Base-by-base conservation (phyloP, 1,139 yeast genomes). In the Insectozyma bohioensis region DNA sequence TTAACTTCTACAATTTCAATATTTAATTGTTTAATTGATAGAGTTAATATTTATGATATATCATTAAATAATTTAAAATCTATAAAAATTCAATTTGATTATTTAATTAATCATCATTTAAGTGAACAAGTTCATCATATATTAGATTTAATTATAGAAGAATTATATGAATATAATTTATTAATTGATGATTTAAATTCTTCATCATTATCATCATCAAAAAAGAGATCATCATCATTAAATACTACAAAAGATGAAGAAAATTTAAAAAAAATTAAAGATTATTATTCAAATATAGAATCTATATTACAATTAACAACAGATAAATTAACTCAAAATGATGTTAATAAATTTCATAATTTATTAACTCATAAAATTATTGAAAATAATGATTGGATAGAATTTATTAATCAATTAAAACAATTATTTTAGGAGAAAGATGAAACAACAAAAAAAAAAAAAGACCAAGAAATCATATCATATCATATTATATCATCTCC, bases 111-210 rank as follows among this genome's bases (percentile, higher is more conserved):
- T 18, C 30, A 30, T 11, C 31, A 40, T 26, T 34, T 40, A 12
- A 24, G 33, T 24, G 33, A 29, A 4, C 36, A 33, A 4, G 42
- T 43, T 2, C 45, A 41, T 30, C 35, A 33, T 8, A 32, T 39
- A 13, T 21, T 35, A 14, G 43, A 41, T 20, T 29, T 30, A 8
- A 39, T 43, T 5, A 41, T 40, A 18, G 43, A 39, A 20, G 39
- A 35, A 14, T 33, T 43, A 24, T 43, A 43, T 19, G 40, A 43
- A 19, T 43, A 43, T 30, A 43, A 43, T 24, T 18, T 41, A 16
- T 28, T 35, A 28, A 33, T 41, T 30, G 44, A 43, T 14, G 39
- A 43, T 20, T 25, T 38, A 19, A 26, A 19, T 17, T 19, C 30
- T 15, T 20, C 34, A 20, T 29, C 33, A 8, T 23, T 30, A 16